A percentile compares a stretch with the other conserved stretches of the same genome.
phyloP scores from a whole-genome alignment of 192 early-diverging fungal genomes.

The Allomyces arbusculus region DNA sequence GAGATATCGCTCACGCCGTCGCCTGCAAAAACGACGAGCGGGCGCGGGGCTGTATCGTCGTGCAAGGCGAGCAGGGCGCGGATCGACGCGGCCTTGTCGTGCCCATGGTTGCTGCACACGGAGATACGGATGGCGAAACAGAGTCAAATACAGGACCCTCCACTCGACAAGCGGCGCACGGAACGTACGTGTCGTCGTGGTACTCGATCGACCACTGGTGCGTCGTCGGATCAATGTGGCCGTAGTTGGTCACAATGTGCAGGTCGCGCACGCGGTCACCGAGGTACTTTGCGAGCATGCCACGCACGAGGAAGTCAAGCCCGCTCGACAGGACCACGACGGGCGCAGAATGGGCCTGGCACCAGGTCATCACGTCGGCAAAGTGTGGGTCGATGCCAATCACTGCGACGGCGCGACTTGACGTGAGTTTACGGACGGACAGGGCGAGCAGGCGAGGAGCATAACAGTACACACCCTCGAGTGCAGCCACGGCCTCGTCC shows the following conservation, averaged over 20 bases:
- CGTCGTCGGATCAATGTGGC: not conserved
- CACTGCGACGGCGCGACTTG: not conserved
- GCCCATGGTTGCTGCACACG: no score
- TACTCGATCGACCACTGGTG: not conserved
- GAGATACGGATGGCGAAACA: no score
- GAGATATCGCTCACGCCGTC: constrained; percentile 33
- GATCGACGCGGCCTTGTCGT: constrained; percentile 8
- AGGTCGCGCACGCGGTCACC: not conserved
- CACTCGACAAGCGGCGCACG: no score
- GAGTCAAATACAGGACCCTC: no score
- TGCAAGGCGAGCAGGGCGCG: not conserved
- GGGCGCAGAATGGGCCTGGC: no score
- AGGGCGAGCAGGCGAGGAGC: not conserved
- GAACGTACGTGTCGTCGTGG: not conserved
- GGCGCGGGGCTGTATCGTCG: not conserved
- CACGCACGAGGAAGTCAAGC: not conserved
- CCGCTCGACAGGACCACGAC: not conserved
- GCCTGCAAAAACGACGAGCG: constrained; percentile 24
- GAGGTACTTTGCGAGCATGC: not conserved
- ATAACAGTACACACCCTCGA: not conserved
- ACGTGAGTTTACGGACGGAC: not conserved
- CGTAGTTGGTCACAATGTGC: not conserved
- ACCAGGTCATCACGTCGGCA: no score
- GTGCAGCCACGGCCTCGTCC: not conserved
- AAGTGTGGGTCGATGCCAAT: not conserved